Evolutionary conservation across 2,329 filamentous ascomycete genomes (phyloP).

Genomic region (Nigrograna mackinnonii): DNA sequence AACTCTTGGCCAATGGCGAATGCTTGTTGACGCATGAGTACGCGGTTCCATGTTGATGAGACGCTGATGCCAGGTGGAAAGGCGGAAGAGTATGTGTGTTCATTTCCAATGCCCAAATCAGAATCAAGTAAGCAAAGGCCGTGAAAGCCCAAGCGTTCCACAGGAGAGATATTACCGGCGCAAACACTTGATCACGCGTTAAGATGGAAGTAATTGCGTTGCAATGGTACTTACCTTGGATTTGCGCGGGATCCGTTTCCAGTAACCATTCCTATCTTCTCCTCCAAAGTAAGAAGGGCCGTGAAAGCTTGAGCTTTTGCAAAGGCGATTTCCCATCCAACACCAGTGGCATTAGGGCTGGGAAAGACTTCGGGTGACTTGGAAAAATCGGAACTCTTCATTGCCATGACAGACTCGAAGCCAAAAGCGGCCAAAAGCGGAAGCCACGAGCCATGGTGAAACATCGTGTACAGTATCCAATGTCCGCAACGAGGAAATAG

Average conservation of each 20-base stretch:
- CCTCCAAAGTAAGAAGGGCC: conserved; percentile 32
- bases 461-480: no score
- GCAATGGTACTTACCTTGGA: no score
- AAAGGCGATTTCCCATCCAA: conserved; percentile 37
- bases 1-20: conserved; percentile 41
- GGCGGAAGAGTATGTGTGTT: conserved; percentile 38
- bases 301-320: conserved; percentile 36
- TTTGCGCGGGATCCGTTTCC: no score
- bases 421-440: no score
- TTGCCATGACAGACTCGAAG: no score
- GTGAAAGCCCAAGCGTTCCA: conserved; percentile 42
- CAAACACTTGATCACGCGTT: no score
- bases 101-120: conserved; percentile 37
- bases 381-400: no score
- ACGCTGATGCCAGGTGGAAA: conserved; percentile 44
- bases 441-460: no score
- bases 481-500: no score
- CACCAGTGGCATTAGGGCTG: no score
- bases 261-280: conserved; percentile 39
- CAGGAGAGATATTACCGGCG: conserved; percentile 37
- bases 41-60: conserved; percentile 45
- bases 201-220: no score
- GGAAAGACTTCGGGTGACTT: no score
- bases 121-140: conserved; percentile 47
- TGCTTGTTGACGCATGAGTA: conserved; percentile 41